phyloP scores from a whole-genome alignment of 306 rosid species.

The Heteromeles arbutifolia region DNA sequence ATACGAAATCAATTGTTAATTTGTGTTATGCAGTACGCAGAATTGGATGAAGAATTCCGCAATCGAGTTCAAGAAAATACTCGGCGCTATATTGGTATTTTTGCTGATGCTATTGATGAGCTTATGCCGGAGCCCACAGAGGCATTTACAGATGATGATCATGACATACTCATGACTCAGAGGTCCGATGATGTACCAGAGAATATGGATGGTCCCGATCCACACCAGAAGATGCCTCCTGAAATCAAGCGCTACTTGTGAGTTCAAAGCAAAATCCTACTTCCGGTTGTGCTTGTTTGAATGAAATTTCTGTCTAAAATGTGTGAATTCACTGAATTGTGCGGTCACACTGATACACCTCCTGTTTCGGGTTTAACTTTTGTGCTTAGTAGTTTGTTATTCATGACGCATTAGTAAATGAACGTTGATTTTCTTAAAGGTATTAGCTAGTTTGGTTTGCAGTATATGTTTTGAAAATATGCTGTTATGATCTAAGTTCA shows the following conservation, averaged over 20 bases:
- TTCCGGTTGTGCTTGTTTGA: not conserved
- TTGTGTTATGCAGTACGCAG: slow-evolving; percentile 54
- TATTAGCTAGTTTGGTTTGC: not conserved
- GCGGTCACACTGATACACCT: not conserved
- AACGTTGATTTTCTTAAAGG: too few relatives aligned
- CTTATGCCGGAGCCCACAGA: slow-evolving; percentile 84
- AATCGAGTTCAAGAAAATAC: slow-evolving; percentile 81
- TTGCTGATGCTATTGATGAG: slow-evolving; percentile 75
- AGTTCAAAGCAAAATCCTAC: slow-evolving; percentile 11
- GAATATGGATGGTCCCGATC: slow-evolving; percentile 64
- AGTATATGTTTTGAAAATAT: not conserved
- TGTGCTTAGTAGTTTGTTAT: not conserved
- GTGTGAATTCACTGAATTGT: not conserved
- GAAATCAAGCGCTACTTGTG: slow-evolving; percentile 91
- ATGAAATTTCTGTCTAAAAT: not conserved
- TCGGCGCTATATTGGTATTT: slow-evolving; percentile 66
- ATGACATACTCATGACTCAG: slow-evolving; percentile 91
- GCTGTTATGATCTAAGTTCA: not conserved
- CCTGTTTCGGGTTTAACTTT: not conserved
- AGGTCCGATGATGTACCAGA: slow-evolving; percentile 83
- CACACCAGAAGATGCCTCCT: slow-evolving; percentile 87
- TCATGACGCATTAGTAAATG: too few relatives aligned
- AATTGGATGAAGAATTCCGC: slow-evolving; percentile 75
- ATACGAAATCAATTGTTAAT: not conserved
- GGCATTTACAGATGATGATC: slow-evolving; percentile 82